Base-by-base conservation (phyloP, 768 basidiomycete species). In the Psilocybe azurescens region DNA sequence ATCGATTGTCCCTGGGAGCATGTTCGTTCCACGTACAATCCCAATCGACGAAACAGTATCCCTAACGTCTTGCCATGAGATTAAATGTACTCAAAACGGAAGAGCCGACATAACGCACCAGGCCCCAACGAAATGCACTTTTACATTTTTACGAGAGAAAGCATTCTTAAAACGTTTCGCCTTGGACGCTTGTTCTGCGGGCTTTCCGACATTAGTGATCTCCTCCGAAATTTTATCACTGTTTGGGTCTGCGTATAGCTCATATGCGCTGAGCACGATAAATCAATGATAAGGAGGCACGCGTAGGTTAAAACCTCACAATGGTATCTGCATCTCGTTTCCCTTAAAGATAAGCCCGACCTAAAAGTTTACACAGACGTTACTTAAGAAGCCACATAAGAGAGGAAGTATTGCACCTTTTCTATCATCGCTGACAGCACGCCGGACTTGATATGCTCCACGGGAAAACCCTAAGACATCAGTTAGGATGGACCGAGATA, bases 311-410 rank as follows among this genome's bases (percentile, higher is more conserved):
- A 3, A 14, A 13, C 48, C 60, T 46, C 49, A 64, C 66, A 67
- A 67, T 14, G 66, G 63, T 5, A 67, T 64, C 53, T 79, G 80
- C 32, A 76, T 74, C 14, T 77, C 65, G 55, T 81, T 81, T 47
- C 79, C 79, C 20, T 72, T 72, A 18, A 71, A 66, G 47, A 82
- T 70, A 6, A 83, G 61, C 8, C 81, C 81, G 4, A 82, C 79
- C 81, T 81, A 18, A 36, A 5, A 9, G 6, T 38, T 10, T 14
- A 8, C 1, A 0, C 5, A 18, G n/a, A 4, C 9, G 10, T 24
- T 11, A 38, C n/a, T 24, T 48, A 24, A 32, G 9, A 49, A 8
- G 16, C 36, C 30, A 33, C 3, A 28, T 41, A 32, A 33, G 9
- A 33, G 33, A 9, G 33, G n/a, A 29, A 20, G 32, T 29, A 33